Evolutionary conservation across 495 filamentous ascomycete species (phyloP), one percentile per base, ranked within the genome.

Genomic region (Aspergillus asperescens): DNA sequence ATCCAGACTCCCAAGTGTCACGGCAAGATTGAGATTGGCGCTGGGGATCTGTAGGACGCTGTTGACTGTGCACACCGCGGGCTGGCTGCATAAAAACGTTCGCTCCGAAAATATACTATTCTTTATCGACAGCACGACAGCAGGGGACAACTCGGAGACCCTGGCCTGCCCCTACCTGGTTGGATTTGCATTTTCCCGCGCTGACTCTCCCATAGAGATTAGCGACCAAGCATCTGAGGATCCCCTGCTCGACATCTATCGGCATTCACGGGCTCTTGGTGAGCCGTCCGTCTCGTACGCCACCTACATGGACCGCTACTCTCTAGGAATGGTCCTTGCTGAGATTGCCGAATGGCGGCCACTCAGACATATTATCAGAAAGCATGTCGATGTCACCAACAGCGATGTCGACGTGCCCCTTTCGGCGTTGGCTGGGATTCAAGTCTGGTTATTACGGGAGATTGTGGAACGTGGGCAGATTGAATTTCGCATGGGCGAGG

Each of bases 261-360:
- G 39, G 7, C 39, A 42, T 22, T 19, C 39, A 42, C 16, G 24
- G 19, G 39, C 39, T 9, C 39, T 42, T 18, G 39, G 39, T 16
- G 39, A 40, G 24, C 39, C 39, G 6, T 42, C 39, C 39, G 2
- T 18, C 4, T 42, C 39, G 4, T 42, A 42, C n/a, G 39, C 39
- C 19, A 42, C 24, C 7, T 42, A 25, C 39, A 42, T 42, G 39
- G 39, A 42, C 18, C 18, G 13, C 15, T 42, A 42, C 18, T 42
- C 39, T 5, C 39, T 42, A 6, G 39, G 39, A 9, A 12, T 19
- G 3, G 39, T 42, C 4, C 15, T 42, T 10, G 12, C 24, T 12
- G 39, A 42, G 18, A 42, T 42, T 42, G 39, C 39, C 1, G 39
- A 42, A 42, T 42, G 39, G 39, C 39, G 39, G 24, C 39, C 39